Base-by-base conservation (phyloP, 331 rosid species). In the Prunus yedoensis region DNA sequence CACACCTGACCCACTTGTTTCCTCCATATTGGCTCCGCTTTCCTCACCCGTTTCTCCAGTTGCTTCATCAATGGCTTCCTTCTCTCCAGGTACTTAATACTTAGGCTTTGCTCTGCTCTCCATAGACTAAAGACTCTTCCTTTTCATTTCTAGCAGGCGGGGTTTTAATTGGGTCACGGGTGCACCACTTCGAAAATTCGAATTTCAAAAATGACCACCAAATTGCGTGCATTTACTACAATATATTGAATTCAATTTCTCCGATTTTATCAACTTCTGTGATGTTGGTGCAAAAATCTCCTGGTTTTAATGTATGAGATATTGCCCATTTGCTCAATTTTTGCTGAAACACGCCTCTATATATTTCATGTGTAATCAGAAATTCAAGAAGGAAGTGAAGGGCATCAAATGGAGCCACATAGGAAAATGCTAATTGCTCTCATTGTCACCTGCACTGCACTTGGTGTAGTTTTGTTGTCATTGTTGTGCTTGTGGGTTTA, bases 401-500 rank as follows among this genome's bases (percentile, higher is more conserved):
- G 66, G 23, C 78, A 84, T 11, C 63, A 32, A 74, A 83, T 65
- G 83, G 88, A 80, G 70, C 53, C 83, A 41, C 93, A 87, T 83
- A 89, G 77, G 88, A 95, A 85, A 83, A 82, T 85, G 82, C 52
- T 88, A 3, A 84, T 87, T 68, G 84, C 80, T 15, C 78, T 93
- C 9, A 67, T 79, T 6, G 83, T 78, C 28, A 83, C 79, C 8
- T 77, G 82, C 28, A 64, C 80, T 49, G 68, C 80, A 47, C 78
- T 92, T n/a, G 83, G 81, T 78, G 82, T 75, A 3, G 21, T 86
- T 71, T n/a, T 87, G 12, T 75, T 84, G 18, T 73, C 72, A 52
- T 47, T 83, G 68, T 66, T 92, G 25, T 80, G 87, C 71, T 79
- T 87, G 74, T 92, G 99, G 93, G 63, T 90, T 84, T 89, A 83